Evolutionary conservation across 1,284 basidiomycete genomes (phyloP), one percentile per base, ranked within the genome.

Genomic region (Boletus semigastroideus): DNA sequence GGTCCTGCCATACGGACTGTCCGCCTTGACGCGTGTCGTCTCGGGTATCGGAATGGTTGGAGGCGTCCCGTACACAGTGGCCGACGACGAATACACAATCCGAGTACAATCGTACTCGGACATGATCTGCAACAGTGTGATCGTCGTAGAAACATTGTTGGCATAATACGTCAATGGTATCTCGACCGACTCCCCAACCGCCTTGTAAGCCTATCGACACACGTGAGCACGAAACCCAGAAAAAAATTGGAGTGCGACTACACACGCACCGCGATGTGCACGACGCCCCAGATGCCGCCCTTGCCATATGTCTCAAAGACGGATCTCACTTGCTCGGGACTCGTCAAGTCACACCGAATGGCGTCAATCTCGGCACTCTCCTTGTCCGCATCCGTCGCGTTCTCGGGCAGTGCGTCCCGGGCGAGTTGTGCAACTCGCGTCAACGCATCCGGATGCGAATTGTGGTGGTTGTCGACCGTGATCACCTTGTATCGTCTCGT

Each of bases 11-110:
- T 99, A 99, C 17, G 91, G 90, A 59, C 92, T 96, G 70, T 95
- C 89, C 3, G 96, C 92, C 65, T 90, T 75, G 54, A 99, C 73
- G 12, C 90, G 87, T 7, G 93, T 94, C 4, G 87, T 83, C 73
- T 99, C 97, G 19, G 94, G 93, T 60, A 99, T 99, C 43, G 97
- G 97, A 53, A 99, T 92, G 52, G 77, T 76, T 42, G 91, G 87
- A 9, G 97, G 97, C 3, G 87, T 94, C 54, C 97, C 97, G 69
- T 99, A 99, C 33, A 99, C 97, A n/a, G 97, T 99, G 2, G 97
- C 97, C 22, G 94, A 97, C 12, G 95, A 98, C 1, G 94, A 98
- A 77, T 98, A 99, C 56, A 99, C 95, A 57, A 99, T 78, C 54
- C 92, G 83, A 55, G 82, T 80, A 75, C 88, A 92, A 53, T 87